Conservation (phyloP, 2,329 filamentous ascomycete genomes). For the Penicillium sclerotigenum region DNA sequence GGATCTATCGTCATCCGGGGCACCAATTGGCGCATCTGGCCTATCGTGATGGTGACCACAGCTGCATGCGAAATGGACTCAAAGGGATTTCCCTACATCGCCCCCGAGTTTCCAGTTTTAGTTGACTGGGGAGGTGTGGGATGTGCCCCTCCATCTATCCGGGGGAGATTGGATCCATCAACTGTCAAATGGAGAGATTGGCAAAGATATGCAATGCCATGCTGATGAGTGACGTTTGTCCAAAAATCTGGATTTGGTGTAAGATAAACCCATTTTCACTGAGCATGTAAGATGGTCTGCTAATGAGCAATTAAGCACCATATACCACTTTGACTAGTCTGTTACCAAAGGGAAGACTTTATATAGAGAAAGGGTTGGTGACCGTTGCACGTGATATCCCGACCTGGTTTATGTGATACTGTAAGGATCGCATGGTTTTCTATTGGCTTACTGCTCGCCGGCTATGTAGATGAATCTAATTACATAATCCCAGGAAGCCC, state of each 20-base stretch:
- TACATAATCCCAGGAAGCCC: too few relatives aligned
- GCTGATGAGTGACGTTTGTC: neutral
- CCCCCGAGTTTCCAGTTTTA: neutral
- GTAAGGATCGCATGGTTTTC: too few relatives aligned
- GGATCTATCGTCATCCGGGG: neutral
- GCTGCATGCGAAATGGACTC: neutral
- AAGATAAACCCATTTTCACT: neutral
- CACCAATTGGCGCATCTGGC: conserved; percentile 9
- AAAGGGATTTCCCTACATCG: neutral
- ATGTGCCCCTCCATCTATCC: neutral
- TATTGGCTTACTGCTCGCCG: too few relatives aligned
- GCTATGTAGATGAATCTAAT: too few relatives aligned
- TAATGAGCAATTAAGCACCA: neutral
- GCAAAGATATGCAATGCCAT: conserved; percentile 1
- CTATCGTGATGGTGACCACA: neutral
- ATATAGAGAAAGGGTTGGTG: too few relatives aligned
- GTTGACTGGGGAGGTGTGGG: neutral
- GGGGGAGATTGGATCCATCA: neutral
- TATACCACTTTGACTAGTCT: neutral
- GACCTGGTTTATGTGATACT: too few relatives aligned
- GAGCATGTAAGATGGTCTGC: neutral
- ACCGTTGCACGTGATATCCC: conserved; percentile 1
- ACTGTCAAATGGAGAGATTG: neutral
- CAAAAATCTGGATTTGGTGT: neutral
- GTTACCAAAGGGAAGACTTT: too few relatives aligned